A percentile compares a stretch with the other conserved stretches of the same genome.
These are phyloP conservation scores for Fusarium denticulatum DNA, from an alignment of 2,329 filamentous ascomycete genomes.

Conservation along the genomic window DNA sequence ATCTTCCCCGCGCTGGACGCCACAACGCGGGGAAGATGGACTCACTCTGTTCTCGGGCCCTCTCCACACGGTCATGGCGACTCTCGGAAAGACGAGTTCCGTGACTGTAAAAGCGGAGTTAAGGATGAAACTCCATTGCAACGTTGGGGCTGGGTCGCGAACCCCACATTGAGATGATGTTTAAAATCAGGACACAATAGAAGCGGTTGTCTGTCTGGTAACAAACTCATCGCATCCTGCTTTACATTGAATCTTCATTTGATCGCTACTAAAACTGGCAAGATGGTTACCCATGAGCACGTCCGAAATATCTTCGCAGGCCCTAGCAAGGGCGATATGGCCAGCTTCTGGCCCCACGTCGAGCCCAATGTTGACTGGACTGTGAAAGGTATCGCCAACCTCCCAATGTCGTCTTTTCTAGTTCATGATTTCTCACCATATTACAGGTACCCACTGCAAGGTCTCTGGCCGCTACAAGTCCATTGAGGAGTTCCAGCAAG, in stretches of 20 bases:
- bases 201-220: too few species aligned
- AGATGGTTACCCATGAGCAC: neutral
- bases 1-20: neutral
- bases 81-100: neutral
- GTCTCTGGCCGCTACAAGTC: neutral
- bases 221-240: too few species aligned
- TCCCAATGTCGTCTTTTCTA: too few species aligned
- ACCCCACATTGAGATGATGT: neutral
- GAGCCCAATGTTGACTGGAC: neutral
- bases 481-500: neutral
- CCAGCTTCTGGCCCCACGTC: neutral
- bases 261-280: neutral
- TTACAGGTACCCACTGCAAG: neutral
- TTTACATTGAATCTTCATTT: neutral
- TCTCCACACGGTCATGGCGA: neutral
- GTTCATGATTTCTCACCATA: too few species aligned
- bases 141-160: neutral
- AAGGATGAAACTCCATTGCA: neutral
- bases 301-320: neutral
- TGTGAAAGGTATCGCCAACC: neutral
- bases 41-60: neutral
- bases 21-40: neutral
- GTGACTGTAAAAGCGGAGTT: neutral
- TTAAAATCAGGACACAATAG: neutral
- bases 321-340: neutral